These are phyloP conservation scores for Didymella lethalis DNA, from an alignment of 2,329 filamentous ascomycete species.

Conservation along the genomic window DNA sequence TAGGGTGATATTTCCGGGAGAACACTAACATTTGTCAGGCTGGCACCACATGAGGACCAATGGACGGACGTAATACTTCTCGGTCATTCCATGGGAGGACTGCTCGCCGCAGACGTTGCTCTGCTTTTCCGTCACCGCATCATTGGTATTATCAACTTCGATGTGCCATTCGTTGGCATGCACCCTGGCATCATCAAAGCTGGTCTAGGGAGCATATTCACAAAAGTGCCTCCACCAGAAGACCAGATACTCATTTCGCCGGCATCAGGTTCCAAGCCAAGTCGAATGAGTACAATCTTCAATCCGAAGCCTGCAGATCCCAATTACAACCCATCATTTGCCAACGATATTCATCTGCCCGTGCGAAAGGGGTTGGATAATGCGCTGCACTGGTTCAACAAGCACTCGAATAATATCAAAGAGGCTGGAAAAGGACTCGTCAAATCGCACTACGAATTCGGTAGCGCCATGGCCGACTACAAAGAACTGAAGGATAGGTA, in stretches of 20 bases:
- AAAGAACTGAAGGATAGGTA: conserved; percentile 74
- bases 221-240: conserved; percentile 49
- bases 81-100: conserved; percentile 89
- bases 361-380: conserved; percentile 73
- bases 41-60: conserved; percentile 76
- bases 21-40: conserved; percentile 56
- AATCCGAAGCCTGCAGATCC: conserved; percentile 58
- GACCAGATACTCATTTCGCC: conserved; percentile 30
- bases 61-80: conserved; percentile 82
- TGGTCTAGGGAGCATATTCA: conserved; percentile 80
- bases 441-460: conserved; percentile 83
- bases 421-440: conserved; percentile 77
- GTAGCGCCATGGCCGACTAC: conserved; percentile 80
- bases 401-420: conserved; percentile 77
- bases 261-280: conserved; percentile 32
- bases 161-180: conserved; percentile 86
- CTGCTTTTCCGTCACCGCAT: conserved; percentile 79
- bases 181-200: conserved; percentile 88
- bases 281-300: conserved; percentile 49
- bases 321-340: conserved; percentile 77
- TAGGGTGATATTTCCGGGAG: not conserved
- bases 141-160: conserved; percentile 80
- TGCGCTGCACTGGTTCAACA: conserved; percentile 78
- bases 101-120: conserved; percentile 80
- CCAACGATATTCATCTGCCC: conserved; percentile 75